Base-by-base conservation (phyloP, 495 filamentous ascomycete genomes). In the Elasticomyces elasticus region DNA sequence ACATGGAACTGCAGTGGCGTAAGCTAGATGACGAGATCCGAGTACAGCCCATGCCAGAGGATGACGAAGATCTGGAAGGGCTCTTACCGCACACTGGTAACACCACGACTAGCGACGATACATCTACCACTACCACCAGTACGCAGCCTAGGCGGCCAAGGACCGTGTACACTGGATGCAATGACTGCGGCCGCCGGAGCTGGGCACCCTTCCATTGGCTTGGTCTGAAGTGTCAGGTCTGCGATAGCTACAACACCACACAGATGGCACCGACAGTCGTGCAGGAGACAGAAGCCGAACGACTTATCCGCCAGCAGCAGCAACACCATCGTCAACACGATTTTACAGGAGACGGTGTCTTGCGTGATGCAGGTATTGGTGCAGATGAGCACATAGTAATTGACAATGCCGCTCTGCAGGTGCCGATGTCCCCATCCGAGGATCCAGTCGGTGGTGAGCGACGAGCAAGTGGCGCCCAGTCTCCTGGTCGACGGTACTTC, bases 1-100 rank as follows among this genome's bases (percentile, higher is more conserved):
- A 99, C 69, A 97, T 99, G 92, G 92, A 97, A 62, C 78, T 85
- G 25, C 89, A 90, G 54, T 99, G 96, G 71, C 80, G 87, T 45
- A 89, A 91, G 56, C 73, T 95, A 23, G 89, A 94, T 66, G 76
- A 86, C 22, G 81, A 82, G 7, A 95, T 99, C 56, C 77, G 87
- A 55, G 76, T 71, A 19, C 92, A 99, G 62, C 94, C 92, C 9
- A 96, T 99, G 87, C 92, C 91, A 5, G 64, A 66, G 40, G 51
- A 56, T 43, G 55, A 63, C 42, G 56, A 52, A 26, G 60, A 62
- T 15, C 58, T 61, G 5, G 49, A 53, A 5, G 54, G 54, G 15
- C 49, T 54, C 1, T 30, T 60, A 6, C 58, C 58, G 22, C 58
- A 46, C 30, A 20, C 43, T 6, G 45, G 6, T 6, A 31, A 6